phyloP scores from a whole-genome alignment of 805 yeast genomes.

The Saccharomycopsis schoenii region DNA sequence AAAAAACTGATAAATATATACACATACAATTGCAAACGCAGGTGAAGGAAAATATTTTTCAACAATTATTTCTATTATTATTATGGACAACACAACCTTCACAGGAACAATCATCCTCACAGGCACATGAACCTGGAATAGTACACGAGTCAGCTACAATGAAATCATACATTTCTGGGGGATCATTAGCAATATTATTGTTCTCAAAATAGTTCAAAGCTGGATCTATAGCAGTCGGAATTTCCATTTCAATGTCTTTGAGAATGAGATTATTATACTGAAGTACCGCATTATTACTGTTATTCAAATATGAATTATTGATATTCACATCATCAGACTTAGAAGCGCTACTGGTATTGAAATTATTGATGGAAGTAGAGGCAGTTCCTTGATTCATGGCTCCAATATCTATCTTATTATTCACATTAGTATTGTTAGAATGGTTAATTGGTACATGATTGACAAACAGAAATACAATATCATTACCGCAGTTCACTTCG shows the following conservation, averaged over 20 bases:
- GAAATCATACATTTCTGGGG: slow-evolving; percentile 9
- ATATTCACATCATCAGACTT: not conserved
- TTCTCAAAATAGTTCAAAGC: not conserved
- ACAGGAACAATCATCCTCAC: slow-evolving; percentile 17
- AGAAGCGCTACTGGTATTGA: not conserved
- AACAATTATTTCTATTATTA: not conserved
- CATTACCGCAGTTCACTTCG: not conserved
- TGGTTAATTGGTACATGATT: not conserved
- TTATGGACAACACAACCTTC: slow-evolving; percentile 18
- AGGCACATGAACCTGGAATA: slow-evolving; percentile 19
- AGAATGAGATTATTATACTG: not conserved
- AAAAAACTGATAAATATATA: not conserved
- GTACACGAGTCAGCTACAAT: slow-evolving; percentile 17
- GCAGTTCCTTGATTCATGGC: not conserved
- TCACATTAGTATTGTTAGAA: not conserved
- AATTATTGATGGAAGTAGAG: not conserved
- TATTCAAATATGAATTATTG: not conserved
- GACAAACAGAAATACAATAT: not conserved
- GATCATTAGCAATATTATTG: not conserved
- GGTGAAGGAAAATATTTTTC: not conserved
- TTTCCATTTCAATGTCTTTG: not conserved
- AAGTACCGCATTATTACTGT: not conserved
- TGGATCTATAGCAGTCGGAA: not conserved
- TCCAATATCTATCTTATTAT: not conserved
- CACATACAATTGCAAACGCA: not conserved